Conservation (phyloP, 768 basidiomycete species). For the Podaxis sp. region DNA sequence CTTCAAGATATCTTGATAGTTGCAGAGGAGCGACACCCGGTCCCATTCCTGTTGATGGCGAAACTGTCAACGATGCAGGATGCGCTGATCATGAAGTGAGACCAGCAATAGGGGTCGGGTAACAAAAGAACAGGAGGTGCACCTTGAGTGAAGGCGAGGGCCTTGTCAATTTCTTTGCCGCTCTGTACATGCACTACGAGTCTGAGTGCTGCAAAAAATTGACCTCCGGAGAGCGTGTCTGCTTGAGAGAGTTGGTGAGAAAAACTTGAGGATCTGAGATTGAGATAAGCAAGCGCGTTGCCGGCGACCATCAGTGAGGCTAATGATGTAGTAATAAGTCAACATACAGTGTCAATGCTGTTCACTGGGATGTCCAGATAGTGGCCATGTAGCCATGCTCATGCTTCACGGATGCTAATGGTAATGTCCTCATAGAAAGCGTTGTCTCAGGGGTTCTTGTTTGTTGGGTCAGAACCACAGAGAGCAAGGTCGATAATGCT, state of each 20-base stretch:
- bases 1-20: background rate
- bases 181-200: conserved; percentile 62
- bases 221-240: conserved; percentile 62
- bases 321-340: background rate
- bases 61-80: background rate
- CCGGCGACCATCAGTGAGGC: background rate
- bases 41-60: background rate
- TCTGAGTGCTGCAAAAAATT: conserved; percentile 75
- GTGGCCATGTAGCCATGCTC: conserved; percentile 76
- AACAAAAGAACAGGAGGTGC: conserved; percentile 22
- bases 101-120: conserved; percentile 1
- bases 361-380: conserved; percentile 53
- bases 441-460: conserved; percentile 33
- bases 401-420: conserved; percentile 63
- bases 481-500: conserved; percentile 54
- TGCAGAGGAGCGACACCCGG: conserved; percentile 11
- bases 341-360: conserved; percentile 59
- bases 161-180: conserved; percentile 23
- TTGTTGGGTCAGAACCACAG: conserved; percentile 30
- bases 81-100: background rate
- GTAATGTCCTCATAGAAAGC: conserved; percentile 51
- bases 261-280: conserved; percentile 62
- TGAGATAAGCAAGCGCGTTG: background rate
- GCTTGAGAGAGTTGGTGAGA: conserved; percentile 53
- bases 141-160: conserved; percentile 79